phyloP scores from a whole-genome alignment of 768 basidiomycete species.

The Lentinula sp. region DNA sequence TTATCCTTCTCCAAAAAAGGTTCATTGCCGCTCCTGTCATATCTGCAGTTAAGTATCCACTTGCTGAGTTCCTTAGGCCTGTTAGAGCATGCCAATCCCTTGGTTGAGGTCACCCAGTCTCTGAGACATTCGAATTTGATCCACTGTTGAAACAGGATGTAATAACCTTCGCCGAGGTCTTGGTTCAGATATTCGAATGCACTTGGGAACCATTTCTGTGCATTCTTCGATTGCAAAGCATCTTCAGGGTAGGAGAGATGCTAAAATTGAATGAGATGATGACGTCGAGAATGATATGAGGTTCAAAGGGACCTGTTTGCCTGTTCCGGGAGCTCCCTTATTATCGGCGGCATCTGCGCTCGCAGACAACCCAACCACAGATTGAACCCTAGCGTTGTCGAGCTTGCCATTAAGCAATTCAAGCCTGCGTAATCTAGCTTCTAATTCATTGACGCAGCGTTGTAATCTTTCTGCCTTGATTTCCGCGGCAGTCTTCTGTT shows the following conservation, averaged over 20 bases:
- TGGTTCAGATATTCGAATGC: neutral
- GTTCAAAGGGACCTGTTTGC: neutral
- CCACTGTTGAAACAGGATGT: neutral
- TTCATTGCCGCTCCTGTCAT: neutral
- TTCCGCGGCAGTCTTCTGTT: too few relatives aligned
- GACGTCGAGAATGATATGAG: neutral
- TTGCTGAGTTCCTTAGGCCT: neutral
- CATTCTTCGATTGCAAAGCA: neutral
- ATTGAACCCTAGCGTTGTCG: too few relatives aligned
- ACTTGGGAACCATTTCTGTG: neutral
- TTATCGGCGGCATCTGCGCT: neutral
- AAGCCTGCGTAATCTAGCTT: neutral
- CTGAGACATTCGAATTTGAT: neutral
- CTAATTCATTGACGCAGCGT: neutral
- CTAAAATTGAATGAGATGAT: too few relatives aligned
- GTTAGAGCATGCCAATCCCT: neutral
- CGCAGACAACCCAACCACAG: too few relatives aligned
- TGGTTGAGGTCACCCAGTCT: neutral
- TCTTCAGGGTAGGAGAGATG: neutral
- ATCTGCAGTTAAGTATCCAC: neutral
- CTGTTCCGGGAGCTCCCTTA: neutral
- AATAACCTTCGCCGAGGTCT: neutral
- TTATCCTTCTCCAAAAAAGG: neutral
- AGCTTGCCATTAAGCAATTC: neutral
- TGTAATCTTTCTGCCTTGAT: neutral